Evolutionary conservation across 2,329 filamentous ascomycete species (phyloP).

Genomic region (Emydomyces testavorans): DNA sequence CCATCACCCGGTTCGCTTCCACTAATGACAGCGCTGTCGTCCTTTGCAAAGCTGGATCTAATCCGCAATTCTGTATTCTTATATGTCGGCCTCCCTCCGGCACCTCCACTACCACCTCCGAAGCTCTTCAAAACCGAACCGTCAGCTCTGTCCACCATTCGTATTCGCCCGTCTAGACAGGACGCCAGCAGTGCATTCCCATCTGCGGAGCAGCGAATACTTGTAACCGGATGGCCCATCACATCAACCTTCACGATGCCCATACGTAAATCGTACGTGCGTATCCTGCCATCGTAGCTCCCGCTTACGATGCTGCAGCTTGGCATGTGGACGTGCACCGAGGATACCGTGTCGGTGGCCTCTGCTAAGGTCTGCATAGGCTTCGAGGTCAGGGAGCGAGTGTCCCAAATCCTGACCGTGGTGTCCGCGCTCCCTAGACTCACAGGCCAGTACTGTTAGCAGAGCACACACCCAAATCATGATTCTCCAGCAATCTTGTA

Average conservation of each 20-base stretch:
- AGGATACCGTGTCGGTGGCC: slow-evolving; percentile 34
- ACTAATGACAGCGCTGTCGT: slow-evolving; percentile 65
- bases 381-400: slow-evolving; percentile 31
- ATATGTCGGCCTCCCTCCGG: slow-evolving; percentile 23
- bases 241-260: slow-evolving; percentile 61
- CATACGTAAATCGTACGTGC: slow-evolving; percentile 71
- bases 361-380: slow-evolving; percentile 35
- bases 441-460: background rate
- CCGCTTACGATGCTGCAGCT: slow-evolving; percentile 52
- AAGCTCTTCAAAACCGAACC: slow-evolving; percentile 67
- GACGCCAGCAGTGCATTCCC: slow-evolving; percentile 64
- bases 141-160: slow-evolving; percentile 67
- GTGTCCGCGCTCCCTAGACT: slow-evolving; percentile 34
- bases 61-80: slow-evolving; percentile 62
- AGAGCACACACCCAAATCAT: too few species aligned
- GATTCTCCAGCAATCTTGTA: too few species aligned
- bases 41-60: slow-evolving; percentile 60
- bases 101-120: slow-evolving; percentile 30
- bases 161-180: slow-evolving; percentile 61
- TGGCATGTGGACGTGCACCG: slow-evolving; percentile 30
- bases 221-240: slow-evolving; percentile 58
- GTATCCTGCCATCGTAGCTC: slow-evolving; percentile 72
- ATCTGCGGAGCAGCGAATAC: slow-evolving; percentile 57
- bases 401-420: slow-evolving; percentile 35
- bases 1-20: slow-evolving; percentile 44